These are phyloP conservation scores for Hericium rajendrae DNA, from an alignment of 768 basidiomycete species.

Conservation along the genomic window DNA sequence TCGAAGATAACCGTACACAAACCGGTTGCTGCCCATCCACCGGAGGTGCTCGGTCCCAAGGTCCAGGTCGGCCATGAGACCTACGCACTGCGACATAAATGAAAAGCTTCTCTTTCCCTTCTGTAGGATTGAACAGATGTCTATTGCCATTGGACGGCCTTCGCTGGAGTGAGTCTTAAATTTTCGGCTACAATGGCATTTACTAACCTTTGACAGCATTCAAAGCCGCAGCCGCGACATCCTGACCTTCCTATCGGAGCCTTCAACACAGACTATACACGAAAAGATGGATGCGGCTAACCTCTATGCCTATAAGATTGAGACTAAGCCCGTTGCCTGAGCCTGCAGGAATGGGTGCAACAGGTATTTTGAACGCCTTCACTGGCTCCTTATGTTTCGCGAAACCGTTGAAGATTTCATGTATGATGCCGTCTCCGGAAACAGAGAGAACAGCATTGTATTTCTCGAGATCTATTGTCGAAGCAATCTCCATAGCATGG, in stretches of 20 bases:
- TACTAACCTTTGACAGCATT: constrained; percentile 70
- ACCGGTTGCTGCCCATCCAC: constrained; percentile 81
- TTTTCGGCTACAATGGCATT: background rate
- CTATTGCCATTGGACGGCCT: constrained; percentile 69
- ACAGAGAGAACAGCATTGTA: constrained; percentile 68
- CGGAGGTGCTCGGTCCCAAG: constrained; percentile 75
- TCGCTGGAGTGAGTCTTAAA: background rate
- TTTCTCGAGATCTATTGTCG: constrained; percentile 37
- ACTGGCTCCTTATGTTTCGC: constrained; percentile 51
- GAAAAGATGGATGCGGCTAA: constrained; percentile 19
- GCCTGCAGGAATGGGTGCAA: constrained; percentile 75
- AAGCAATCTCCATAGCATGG: constrained; percentile 61
- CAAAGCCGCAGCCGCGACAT: constrained; percentile 61
- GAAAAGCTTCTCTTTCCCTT: constrained; percentile 52
- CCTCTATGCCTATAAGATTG: constrained; percentile 64
- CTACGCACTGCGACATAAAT: constrained; percentile 77
- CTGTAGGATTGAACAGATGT: constrained; percentile 72
- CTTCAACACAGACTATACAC: background rate
- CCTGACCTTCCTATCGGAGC: constrained; percentile 46
- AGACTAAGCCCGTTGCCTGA: constrained; percentile 72
- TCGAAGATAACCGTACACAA: constrained; percentile 60
- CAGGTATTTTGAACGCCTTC: constrained; percentile 55
- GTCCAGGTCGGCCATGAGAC: constrained; percentile 81
- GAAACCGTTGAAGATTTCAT: constrained; percentile 81
- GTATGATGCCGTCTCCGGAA: constrained; percentile 78